Base-by-base conservation (phyloP, 2,329 filamentous ascomycete genomes). In the Metarhizium anisopliae region DNA sequence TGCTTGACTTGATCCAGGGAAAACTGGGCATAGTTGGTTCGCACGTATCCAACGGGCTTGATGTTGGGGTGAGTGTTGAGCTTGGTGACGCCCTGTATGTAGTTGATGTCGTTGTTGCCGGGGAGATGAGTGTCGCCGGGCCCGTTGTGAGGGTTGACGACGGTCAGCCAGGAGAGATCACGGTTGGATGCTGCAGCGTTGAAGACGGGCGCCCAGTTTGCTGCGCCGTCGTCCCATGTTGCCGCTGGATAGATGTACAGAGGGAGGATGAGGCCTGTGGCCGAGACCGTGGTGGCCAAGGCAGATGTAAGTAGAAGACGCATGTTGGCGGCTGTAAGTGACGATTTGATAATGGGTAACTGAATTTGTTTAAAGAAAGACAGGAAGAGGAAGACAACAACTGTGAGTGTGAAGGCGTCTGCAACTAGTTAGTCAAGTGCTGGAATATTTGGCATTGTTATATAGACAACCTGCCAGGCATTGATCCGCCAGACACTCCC, bases 1-100 rank as follows among this genome's bases (percentile, higher is more conserved):
- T 51, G 47, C 49, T 62, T 59, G 50, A 65, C 57, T 14, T 64
- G 59, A 0, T 59, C 55, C 51, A 61, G 58, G 3, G 60, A 35
- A 2, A 59, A 42, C 16, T 42, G 53, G 30, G 51, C 49, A 45
- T 63, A 64, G 53, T 60, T 51, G 6, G 60, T 65, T 20, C 59
- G 60, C 4, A 64, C 61, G 30, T 64, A 64, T n/a, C 63, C 62
- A 5, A 65, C 54, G 2, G 60, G 63, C 8, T 61, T 58, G 13
- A 63, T 58, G 16, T 65, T 65, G 14, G 13, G 6, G 20, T 59
- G 55, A 3, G 54, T 53, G 45, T 65, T 65, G 13, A 64, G 59
- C 47, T 61, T 57, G 11, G 61, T 60, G 6, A 61, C 51, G 30
- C 61, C 62, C 40, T 58, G 55, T 36, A 64, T 60, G 50, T 60